Evolutionary conservation across 1,284 basidiomycete species (phyloP).

Genomic region (Amylostereum areolatum): DNA sequence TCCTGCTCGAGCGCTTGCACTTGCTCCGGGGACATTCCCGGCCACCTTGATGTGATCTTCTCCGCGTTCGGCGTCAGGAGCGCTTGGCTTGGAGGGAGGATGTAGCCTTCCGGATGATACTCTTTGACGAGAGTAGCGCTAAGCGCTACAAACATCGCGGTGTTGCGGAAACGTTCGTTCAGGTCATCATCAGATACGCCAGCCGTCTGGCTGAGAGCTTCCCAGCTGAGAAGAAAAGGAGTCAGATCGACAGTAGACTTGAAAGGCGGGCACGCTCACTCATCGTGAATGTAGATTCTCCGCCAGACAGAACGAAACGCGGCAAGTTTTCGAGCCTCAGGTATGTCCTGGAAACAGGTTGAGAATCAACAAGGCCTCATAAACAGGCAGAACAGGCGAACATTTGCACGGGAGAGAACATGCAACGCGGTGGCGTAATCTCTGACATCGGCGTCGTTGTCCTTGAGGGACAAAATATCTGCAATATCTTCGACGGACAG

Average conservation of each 20-base stretch:
- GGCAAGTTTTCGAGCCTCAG: conserved; percentile 61
- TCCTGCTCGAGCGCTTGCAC: conserved; percentile 51
- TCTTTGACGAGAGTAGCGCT: conserved; percentile 38
- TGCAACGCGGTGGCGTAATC: conserved; percentile 64
- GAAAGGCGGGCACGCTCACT: conserved; percentile 47
- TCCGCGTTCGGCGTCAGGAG: conserved; percentile 44
- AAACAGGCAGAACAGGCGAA: conserved; percentile 22
- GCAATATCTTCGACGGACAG: conserved; percentile 64
- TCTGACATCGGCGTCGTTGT: conserved; percentile 47
- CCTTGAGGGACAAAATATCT: conserved; percentile 68
- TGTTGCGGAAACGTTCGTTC: conserved; percentile 55
- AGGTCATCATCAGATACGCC: conserved; percentile 69
- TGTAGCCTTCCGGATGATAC: conserved; percentile 39
- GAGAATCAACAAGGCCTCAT: not conserved
- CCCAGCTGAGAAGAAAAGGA: conserved; percentile 51
- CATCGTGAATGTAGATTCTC: conserved; percentile 80
- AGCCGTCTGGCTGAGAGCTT: conserved; percentile 56
- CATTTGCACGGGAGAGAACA: conserved; percentile 49
- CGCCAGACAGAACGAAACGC: conserved; percentile 80
- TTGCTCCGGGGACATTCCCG: conserved; percentile 59
- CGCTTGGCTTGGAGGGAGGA: conserved; percentile 46
- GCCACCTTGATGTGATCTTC: conserved; percentile 64
- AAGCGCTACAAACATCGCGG: conserved; percentile 65
- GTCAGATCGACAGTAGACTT: not conserved
- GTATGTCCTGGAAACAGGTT: conserved; percentile 44